These are phyloP conservation scores for Extremus antarcticus DNA, from an alignment of 495 filamentous ascomycete genomes.

Conservation along the genomic window DNA sequence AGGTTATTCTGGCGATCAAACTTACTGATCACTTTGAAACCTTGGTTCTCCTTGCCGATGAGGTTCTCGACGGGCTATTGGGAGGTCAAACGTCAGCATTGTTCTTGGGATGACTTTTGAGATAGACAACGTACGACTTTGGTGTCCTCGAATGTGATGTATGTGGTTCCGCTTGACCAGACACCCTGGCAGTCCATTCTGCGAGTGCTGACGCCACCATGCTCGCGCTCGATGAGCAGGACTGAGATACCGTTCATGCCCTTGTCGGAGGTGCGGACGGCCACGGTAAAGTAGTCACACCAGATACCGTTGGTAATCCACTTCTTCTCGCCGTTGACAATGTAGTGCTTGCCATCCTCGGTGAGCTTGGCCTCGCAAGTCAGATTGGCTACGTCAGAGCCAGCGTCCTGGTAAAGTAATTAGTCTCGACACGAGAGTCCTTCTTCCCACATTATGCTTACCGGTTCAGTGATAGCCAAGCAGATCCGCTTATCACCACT, in stretches of 20 bases:
- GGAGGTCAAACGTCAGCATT: not conserved
- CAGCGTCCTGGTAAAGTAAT: slow-evolving; percentile 16
- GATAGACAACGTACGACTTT: slow-evolving; percentile 47
- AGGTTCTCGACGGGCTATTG: slow-evolving; percentile 76
- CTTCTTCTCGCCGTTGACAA: slow-evolving; percentile 99
- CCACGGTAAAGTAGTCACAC: slow-evolving; percentile 94
- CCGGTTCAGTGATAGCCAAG: slow-evolving; percentile 68
- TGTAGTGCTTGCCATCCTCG: slow-evolving; percentile 94
- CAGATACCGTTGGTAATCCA: slow-evolving; percentile 73
- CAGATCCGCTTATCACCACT: slow-evolving; percentile 94
- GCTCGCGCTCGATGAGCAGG: slow-evolving; percentile 73
- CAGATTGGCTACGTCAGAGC: slow-evolving; percentile 84
- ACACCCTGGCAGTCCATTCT: slow-evolving; percentile 99
- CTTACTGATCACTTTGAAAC: slow-evolving; percentile 96
- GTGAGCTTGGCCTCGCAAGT: slow-evolving; percentile 89
- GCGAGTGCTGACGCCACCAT: slow-evolving; percentile 76
- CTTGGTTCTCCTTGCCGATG: slow-evolving; percentile 94
- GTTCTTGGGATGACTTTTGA: not conserved
- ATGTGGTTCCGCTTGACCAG: slow-evolving; percentile 87
- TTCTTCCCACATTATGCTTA: slow-evolving; percentile 34
- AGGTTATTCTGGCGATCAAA: too few relatives aligned
- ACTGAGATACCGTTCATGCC: slow-evolving; percentile 89
- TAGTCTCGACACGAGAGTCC: not conserved
- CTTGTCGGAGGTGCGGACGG: slow-evolving; percentile 72
- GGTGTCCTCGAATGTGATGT: slow-evolving; percentile 95